These are phyloP conservation scores for Corniculantispora saksenae DNA, from an alignment of 2,329 filamentous ascomycete species.

Conservation along the genomic window DNA sequence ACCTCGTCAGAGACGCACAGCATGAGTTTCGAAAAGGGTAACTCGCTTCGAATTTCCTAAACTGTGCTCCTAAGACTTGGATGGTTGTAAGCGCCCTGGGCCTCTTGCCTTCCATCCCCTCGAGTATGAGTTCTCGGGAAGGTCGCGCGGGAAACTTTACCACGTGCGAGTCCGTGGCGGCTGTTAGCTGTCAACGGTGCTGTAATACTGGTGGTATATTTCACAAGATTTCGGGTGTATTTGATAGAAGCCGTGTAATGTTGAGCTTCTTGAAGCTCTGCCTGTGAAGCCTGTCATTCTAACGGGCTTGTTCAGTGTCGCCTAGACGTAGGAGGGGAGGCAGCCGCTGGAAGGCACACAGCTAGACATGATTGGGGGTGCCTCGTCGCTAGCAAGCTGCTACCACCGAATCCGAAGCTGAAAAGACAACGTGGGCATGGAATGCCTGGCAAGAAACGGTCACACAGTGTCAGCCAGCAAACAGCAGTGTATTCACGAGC, in stretches of 20 bases:
- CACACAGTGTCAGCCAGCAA: not conserved
- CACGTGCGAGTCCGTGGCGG: not conserved
- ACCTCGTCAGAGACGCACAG: not conserved
- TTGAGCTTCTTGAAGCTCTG: not conserved
- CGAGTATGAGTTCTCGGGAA: not conserved
- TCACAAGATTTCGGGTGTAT: conserved; percentile 14
- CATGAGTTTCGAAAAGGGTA: not conserved
- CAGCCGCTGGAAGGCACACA: not conserved
- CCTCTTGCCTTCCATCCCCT: not conserved
- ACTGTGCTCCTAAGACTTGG: not conserved
- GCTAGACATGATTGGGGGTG: not conserved
- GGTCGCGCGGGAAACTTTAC: not conserved
- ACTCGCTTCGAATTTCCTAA: conserved; percentile 12
- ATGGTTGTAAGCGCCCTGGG: not conserved
- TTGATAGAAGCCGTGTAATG: conserved; percentile 11
- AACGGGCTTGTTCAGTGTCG: not conserved
- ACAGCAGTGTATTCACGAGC: not conserved
- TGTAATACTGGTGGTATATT: conserved; percentile 14
- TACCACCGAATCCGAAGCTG: not conserved
- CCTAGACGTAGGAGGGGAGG: not conserved
- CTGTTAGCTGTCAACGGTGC: conserved; percentile 3
- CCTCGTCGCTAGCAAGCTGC: not conserved
- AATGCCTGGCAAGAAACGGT: not conserved
- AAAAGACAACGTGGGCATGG: not conserved
- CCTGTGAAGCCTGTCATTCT: conserved; percentile 15